Evolutionary conservation across 805 yeast genomes (phyloP), one percentile per base, ranked within the genome.

Genomic region (Suhomyces pyralidae): DNA sequence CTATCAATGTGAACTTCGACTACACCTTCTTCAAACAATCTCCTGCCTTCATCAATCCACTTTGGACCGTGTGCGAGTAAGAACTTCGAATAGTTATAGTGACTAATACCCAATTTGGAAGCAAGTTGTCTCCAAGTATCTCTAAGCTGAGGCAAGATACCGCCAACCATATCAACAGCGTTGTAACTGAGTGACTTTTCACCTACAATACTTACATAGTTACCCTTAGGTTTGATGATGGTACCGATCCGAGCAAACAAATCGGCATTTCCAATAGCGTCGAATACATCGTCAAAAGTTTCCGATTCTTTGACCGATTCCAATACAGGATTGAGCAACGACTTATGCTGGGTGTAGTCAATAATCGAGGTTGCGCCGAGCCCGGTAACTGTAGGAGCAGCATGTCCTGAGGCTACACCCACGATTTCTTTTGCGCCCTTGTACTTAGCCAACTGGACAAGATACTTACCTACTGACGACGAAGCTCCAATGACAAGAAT

Each of bases 401-500:
- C 80, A 8, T 70, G 63, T 0, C 78, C 66, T 2, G 86, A 82
- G 61, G 85, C 81, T 2, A 83, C 76, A 24, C 81, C 83, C 4
- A 81, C 84, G 20, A 89, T 80, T 10, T 76, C 76, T 24, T 69
- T 68, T 7, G 82, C 81, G 2, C 74, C 67, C 45, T 60, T 57
- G 40, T 76, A 65, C 64, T 80, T 84, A 8, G 85, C 81, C 40
- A 87, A 64, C 64, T 84, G 88, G 34, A 82, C 70, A 3, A 78
- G 73, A 54, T 73, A 76, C 26, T 76, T 63, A 20, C 92, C 91
- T 14, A 86, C 91, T 12, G 85, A 69, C 1, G 96, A 83, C 7
- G 88, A 84, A 24, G 87, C 93, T 38, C 96, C 96, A 46, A 87
- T 70, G 19, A 89, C 77, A 46, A 88, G 72, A 3, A 86, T 80